Conservation (phyloP, 2,329 filamentous ascomycete genomes). For the Beauveria caledonica region DNA sequence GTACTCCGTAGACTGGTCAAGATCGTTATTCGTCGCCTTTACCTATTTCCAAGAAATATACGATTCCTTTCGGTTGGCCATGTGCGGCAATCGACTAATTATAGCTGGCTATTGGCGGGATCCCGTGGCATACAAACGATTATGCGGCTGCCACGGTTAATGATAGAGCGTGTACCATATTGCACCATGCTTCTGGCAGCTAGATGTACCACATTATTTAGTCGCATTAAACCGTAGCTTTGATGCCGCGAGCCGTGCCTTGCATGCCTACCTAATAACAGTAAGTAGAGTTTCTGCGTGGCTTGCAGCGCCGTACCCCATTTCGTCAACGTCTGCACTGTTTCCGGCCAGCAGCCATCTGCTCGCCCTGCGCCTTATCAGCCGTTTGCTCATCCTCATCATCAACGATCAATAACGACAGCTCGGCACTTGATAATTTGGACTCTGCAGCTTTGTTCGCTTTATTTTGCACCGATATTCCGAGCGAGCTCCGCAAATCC, state of each 20-base stretch:
- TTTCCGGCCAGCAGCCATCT: not conserved
- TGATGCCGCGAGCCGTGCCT: not conserved
- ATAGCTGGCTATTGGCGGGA: not conserved
- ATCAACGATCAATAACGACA: not conserved
- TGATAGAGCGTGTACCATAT: not conserved
- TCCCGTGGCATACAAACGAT: not conserved
- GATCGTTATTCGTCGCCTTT: too few relatives aligned
- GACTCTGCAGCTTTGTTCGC: not conserved
- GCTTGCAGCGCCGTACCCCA: not conserved
- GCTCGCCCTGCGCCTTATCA: not conserved
- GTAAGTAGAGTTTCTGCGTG: not conserved
- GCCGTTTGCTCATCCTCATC: slow-evolving; percentile 1
- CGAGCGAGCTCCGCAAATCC: slow-evolving; percentile 1
- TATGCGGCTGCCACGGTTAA: not conserved
- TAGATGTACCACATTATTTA: not conserved
- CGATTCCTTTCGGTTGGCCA: too few relatives aligned
- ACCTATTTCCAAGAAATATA: not conserved
- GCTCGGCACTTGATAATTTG: not conserved
- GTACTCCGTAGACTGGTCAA: too few relatives aligned
- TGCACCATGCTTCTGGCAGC: not conserved
- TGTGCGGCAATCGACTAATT: too few relatives aligned
- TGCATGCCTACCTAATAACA: not conserved
- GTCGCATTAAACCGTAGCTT: not conserved
- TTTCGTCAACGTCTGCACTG: not conserved
- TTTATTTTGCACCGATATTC: slow-evolving; percentile 2